Base-by-base conservation (phyloP, 108 stramenopile genomes). In the Heterococcus sp. region DNA sequence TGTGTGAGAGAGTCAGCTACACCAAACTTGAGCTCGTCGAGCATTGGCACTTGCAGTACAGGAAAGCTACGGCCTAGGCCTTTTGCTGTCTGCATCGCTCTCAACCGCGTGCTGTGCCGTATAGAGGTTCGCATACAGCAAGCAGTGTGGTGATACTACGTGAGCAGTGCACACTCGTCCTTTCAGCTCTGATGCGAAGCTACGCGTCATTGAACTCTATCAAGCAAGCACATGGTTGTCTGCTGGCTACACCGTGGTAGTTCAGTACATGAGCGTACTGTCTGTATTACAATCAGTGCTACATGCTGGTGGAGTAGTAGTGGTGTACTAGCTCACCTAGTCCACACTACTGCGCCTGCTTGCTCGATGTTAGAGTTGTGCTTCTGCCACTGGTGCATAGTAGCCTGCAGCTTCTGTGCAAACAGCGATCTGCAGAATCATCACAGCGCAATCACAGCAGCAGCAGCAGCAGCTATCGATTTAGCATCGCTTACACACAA, bases 61-160 rank as follows among this genome's bases (percentile, higher is more conserved):
- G 46, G 46, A 21, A 58, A 58, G 46, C 21, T 8, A 21, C 46
- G 46, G 14, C 14, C 46, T 36, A 78, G 76, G 21, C 69, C 68
- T 1, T 32, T 38, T 64, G 66, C 66, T 29, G 76, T 78, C 14
- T 78, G 76, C 40, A 69, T 69, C 14, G 76, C 76, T 35, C 76
- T 39, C 8, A 78, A 37, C 34, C 65, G 46, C 46, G 46, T 58
- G 46, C 46, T 58, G 46, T 58, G n/a, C n/a, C n/a, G n/a, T 58
- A 58, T 8, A 21, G 46, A 21, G 46, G 46, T 8, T 58, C 14
- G 46, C 46, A 21, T 8, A 21, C 14, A 21, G 46, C 46, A 58
- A 58, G 8, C 8, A 58, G 46, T 14, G 46, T 8, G 46, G 46
- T 8, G 8, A 8, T 14, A 21, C 14, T 21, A 58, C 46, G 8